Percentiles rank a stretch among this genome's conserved stretches.
phyloP scores from a whole-genome alignment of 2,329 filamentous ascomycete genomes.

The Cadophora malorum region DNA sequence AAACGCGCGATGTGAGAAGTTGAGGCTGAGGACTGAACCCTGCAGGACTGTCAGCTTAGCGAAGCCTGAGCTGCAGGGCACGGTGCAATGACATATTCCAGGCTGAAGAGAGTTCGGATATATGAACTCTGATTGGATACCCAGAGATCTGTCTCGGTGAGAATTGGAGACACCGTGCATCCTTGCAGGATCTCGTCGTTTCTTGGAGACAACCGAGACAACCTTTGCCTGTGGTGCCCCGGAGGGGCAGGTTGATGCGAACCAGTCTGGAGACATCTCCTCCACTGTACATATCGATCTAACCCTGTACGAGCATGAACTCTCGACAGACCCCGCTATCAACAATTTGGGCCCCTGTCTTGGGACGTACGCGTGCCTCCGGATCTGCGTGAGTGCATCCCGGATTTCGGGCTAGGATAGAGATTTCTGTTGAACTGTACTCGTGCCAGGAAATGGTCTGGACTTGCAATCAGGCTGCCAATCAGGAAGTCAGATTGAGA shows the following conservation, averaged over 20 bases:
- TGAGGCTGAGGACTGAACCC: conserved; percentile 26
- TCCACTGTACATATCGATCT: background rate
- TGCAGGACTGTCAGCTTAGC: conserved; percentile 7
- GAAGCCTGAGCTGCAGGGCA: conserved; percentile 13
- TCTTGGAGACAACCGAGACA: background rate
- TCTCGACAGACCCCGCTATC: conserved; percentile 6
- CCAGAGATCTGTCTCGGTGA: conserved; percentile 18
- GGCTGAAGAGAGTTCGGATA: background rate
- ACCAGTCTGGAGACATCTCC: conserved; percentile 4
- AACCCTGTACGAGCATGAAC: background rate
- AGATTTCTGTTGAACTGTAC: background rate
- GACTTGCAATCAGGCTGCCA: background rate
- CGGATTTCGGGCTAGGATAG: background rate
- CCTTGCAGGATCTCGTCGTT: conserved; percentile 16
- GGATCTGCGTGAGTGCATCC: conserved; percentile 6
- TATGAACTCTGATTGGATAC: conserved; percentile 8
- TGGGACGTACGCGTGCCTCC: background rate
- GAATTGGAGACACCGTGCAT: background rate
- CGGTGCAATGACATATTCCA: conserved; percentile 22
- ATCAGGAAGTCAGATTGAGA: background rate
- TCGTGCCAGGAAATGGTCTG: background rate
- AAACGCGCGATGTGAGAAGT: conserved; percentile 25
- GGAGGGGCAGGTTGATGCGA: background rate
- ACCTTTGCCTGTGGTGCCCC: background rate
- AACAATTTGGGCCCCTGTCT: background rate